Percentiles rank a stretch among this genome's conserved stretches.
Conservation (phyloP, 352 stramenopile species). For the Phytophthora citrophthora region DNA sequence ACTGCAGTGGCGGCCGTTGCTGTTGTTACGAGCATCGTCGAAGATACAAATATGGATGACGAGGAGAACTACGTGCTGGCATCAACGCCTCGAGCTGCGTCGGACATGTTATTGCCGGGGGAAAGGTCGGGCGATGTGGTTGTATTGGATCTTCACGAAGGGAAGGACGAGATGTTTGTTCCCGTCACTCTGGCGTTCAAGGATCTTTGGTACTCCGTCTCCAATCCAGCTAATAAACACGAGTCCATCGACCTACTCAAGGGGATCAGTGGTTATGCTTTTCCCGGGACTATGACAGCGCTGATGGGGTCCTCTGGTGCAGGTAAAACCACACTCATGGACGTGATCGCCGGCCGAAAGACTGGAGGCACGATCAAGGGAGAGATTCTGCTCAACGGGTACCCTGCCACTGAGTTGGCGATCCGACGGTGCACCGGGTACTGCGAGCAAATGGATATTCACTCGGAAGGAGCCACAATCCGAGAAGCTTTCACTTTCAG, state of each 20-base stretch:
- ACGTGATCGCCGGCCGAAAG: slow-evolving; percentile 3
- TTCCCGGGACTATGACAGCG: slow-evolving; percentile 48
- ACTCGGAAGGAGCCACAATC: slow-evolving; percentile 50
- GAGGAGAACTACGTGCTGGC: slow-evolving; percentile 21
- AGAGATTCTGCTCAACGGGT: slow-evolving; percentile 52
- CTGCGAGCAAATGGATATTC: slow-evolving; percentile 21
- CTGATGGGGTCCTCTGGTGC: slow-evolving; percentile 64
- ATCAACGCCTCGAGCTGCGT: slow-evolving; percentile 11
- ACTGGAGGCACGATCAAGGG: slow-evolving; percentile 35
- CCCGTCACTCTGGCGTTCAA: slow-evolving; percentile 36
- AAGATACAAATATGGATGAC: background rate
- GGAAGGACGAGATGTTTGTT: slow-evolving; percentile 16
- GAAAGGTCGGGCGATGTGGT: slow-evolving; percentile 7
- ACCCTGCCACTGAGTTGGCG: slow-evolving; percentile 31
- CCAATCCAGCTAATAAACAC: slow-evolving; percentile 15
- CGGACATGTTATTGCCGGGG: background rate
- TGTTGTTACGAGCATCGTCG: slow-evolving; percentile 10
- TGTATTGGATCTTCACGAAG: slow-evolving; percentile 17
- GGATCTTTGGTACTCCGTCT: slow-evolving; percentile 21
- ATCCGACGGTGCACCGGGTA: slow-evolving; percentile 44
- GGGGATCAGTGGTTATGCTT: slow-evolving; percentile 51
- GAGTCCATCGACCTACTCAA: slow-evolving; percentile 71
- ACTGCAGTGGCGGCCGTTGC: slow-evolving; percentile 8
- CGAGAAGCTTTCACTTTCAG: slow-evolving; percentile 88
- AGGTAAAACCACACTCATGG: slow-evolving; percentile 72